Conservation (phyloP, 441 rosid species). For the Pelargonium fulgidum region DNA sequence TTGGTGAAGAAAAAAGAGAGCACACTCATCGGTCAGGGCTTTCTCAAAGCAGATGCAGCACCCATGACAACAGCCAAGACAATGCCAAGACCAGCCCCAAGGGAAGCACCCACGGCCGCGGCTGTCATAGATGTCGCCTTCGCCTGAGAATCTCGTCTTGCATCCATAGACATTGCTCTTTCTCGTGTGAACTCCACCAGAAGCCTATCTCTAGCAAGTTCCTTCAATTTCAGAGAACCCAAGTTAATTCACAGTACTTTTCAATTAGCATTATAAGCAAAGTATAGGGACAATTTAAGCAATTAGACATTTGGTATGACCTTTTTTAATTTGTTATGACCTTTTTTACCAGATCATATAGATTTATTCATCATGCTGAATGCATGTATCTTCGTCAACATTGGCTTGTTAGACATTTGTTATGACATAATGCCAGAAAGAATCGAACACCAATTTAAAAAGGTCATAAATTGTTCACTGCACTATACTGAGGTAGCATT, state of each 20-base stretch:
- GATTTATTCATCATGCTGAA: background rate
- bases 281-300: too few species aligned
- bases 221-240: constrained; percentile 39
- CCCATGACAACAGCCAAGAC: constrained; percentile 75
- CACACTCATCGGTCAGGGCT: constrained; percentile 44
- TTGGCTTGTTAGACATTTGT: background rate
- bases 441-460: background rate
- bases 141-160: constrained; percentile 35
- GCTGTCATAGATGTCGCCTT: constrained; percentile 31
- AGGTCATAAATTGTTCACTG: too few species aligned
- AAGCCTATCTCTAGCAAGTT: constrained; percentile 67
- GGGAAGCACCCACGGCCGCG: constrained; percentile 71
- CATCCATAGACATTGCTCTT: constrained; percentile 31
- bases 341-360: background rate
- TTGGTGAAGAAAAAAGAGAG: background rate
- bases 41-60: constrained; percentile 89
- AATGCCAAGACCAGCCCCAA: constrained; percentile 25
- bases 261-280: too few species aligned
- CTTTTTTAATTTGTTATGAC: too few species aligned
- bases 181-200: constrained; percentile 54
- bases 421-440: background rate
- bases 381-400: background rate
- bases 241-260: background rate
- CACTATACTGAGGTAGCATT: too few species aligned
- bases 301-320: too few species aligned